A percentile compares a stretch with the other conserved stretches of the same genome.
These are phyloP conservation scores for Davidsoniella eucalypti DNA, from an alignment of 2,329 filamentous ascomycete genomes.

Conservation along the genomic window DNA sequence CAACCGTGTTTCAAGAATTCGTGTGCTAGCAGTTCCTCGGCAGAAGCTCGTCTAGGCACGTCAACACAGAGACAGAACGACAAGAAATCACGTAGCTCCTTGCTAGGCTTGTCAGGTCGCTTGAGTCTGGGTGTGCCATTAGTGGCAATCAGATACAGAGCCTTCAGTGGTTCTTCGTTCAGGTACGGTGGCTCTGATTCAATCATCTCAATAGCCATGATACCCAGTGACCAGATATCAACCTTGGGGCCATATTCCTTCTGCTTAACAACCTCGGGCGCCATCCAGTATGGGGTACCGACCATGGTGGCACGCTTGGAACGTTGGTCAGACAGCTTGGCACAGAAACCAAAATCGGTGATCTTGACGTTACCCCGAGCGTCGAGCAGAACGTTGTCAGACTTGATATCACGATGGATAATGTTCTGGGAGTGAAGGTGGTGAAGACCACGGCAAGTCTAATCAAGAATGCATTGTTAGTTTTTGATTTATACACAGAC, in stretches of 20 bases:
- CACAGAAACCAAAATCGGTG: constrained; percentile 97
- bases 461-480: constrained; percentile 12
- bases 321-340: constrained; percentile 92
- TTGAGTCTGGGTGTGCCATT: constrained; percentile 94
- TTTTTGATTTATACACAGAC: constrained; percentile 10
- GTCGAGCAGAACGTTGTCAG: constrained; percentile 91
- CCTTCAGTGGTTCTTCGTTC: constrained; percentile 95
- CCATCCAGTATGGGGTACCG: constrained; percentile 99
- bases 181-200: constrained; percentile 95
- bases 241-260: constrained; percentile 98
- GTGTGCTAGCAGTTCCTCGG: constrained; percentile 74
- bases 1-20: constrained; percentile 93
- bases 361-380: constrained; percentile 94
- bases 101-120: constrained; percentile 95
- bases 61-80: constrained; percentile 94
- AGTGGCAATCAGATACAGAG: constrained; percentile 90
- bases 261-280: constrained; percentile 96
- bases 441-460: constrained; percentile 91
- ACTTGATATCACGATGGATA: constrained; percentile 98
- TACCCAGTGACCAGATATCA: constrained; percentile 96
- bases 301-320: constrained; percentile 98
- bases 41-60: constrained; percentile 83
- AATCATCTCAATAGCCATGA: constrained; percentile 99
- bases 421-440: constrained; percentile 93
- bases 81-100: constrained; percentile 93